Evolutionary conservation across 305 asterid species (phyloP).

Genomic region (Fraxinus sp.): DNA sequence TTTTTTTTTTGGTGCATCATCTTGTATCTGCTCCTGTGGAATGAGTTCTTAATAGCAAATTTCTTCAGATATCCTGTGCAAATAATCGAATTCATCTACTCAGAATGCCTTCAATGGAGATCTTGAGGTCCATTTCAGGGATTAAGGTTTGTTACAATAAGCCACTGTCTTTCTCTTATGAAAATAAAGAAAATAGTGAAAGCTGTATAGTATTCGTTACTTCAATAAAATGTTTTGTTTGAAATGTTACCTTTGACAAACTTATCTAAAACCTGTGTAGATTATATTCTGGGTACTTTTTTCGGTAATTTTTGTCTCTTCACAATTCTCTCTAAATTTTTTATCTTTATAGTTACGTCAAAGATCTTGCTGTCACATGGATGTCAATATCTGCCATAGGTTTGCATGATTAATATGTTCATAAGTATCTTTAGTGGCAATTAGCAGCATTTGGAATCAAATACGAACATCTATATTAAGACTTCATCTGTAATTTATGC

Average conservation of each 20-base stretch:
- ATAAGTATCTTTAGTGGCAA: background rate
- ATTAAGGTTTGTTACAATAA: slow-evolving; percentile 60
- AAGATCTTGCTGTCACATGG: background rate
- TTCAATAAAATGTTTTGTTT: background rate
- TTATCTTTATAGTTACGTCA: background rate
- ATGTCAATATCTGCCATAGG: background rate
- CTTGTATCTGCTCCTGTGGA: slow-evolving; percentile 13
- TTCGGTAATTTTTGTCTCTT: background rate
- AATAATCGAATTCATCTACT: slow-evolving; percentile 77
- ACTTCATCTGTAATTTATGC: background rate
- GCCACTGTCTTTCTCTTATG: slow-evolving; percentile 1
- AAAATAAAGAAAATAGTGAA: slow-evolving; percentile 10
- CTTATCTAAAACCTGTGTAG: background rate
- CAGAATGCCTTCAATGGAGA: slow-evolving; percentile 80
- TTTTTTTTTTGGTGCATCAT: background rate
- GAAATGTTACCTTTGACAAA: background rate
- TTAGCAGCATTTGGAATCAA: background rate
- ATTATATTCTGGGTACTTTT: background rate
- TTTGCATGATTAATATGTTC: background rate
- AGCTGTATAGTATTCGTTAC: background rate
- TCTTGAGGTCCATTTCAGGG: slow-evolving; percentile 73
- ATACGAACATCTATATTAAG: background rate
- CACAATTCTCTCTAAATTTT: background rate
- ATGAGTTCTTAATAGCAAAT: slow-evolving; percentile 34
- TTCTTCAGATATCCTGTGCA: slow-evolving; percentile 87